phyloP scores from a whole-genome alignment of 2,329 filamentous ascomycete species.

The Ascosphaera apis region DNA sequence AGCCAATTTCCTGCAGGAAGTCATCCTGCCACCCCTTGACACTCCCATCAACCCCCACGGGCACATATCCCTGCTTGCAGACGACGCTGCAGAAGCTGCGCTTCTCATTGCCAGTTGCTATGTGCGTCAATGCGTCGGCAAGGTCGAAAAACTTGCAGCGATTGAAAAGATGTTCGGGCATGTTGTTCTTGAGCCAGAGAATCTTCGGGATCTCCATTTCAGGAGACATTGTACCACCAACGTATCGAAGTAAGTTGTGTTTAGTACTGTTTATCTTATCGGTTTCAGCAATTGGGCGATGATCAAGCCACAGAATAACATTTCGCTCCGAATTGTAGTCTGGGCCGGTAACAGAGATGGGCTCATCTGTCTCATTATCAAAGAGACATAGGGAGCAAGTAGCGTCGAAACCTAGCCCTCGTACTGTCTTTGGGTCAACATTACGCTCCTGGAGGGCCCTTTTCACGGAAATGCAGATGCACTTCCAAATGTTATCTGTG shows the following conservation, averaged over 20 bases:
- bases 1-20: slow-evolving; percentile 66
- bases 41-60: slow-evolving; percentile 89
- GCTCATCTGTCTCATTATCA: slow-evolving; percentile 68
- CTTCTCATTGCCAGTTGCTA: slow-evolving; percentile 80
- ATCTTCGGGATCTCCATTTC: slow-evolving; percentile 99
- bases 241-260: slow-evolving; percentile 85
- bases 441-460: slow-evolving; percentile 60
- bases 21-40: slow-evolving; percentile 97
- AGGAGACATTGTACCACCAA: slow-evolving; percentile 94
- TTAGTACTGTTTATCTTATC: slow-evolving; percentile 79
- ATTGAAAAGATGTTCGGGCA: slow-evolving; percentile 75
- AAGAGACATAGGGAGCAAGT: slow-evolving; percentile 96
- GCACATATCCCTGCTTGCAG: slow-evolving; percentile 92
- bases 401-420: slow-evolving; percentile 89
- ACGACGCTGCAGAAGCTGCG: slow-evolving; percentile 89
- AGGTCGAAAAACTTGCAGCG: slow-evolving; percentile 96
- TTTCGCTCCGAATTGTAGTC: slow-evolving; percentile 80
- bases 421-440: slow-evolving; percentile 51
- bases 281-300: slow-evolving; percentile 75
- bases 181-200: slow-evolving; percentile 94
- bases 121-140: slow-evolving; percentile 74
- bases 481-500: slow-evolving; percentile 86
- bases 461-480: slow-evolving; percentile 75
- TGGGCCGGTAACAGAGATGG: slow-evolving; percentile 71
- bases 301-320: slow-evolving; percentile 92